Evolutionary conservation across 2,329 filamentous ascomycete species (phyloP), one percentile per base, ranked within the genome.

Genomic region (Davidsoniella australis): DNA sequence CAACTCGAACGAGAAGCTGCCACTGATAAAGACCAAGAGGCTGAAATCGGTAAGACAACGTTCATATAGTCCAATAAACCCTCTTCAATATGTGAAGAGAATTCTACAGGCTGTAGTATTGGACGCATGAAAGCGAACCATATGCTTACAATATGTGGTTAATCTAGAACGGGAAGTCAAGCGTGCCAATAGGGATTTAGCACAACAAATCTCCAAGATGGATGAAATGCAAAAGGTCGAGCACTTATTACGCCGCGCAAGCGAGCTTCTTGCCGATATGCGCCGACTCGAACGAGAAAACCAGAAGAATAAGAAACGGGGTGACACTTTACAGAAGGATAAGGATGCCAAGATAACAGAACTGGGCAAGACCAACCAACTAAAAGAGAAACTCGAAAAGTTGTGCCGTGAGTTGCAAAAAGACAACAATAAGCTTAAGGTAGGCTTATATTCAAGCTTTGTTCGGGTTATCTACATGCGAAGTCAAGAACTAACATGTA

Each of bases 401-500:
- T 71, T 98, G 29, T 95, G 88, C 59, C 74, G 91, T 50, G 91
- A 98, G 64, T 73, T 98, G 49, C 91, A 93, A 53, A 84, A 89
- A 58, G 91, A 98, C 61, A 98, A 98, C 64, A 96, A 96, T 66
- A 93, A 94, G 67, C 78, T 98, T 56, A 96, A 96, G 81, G 85
- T 91, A 65, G 57, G 68, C 33, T n/a, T 17, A 17, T 38, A 17
- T 38, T 14, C 29, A 7, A 23, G n/a, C 16, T 26, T 8, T 14
- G 5, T 38, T 9, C 8, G 8, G 9, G 16, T 20, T 33, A 5
- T 29, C 5, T 23, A 40, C 12, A 39, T 4, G 24, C 8, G 6
- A 33, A 33, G 38, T 24, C 37, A 14, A 16, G 29, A 51, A 16
- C 29, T 49, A 47, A 40, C 40, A 26, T 24, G 42, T 14, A 16